Base-by-base conservation (phyloP, 1,284 basidiomycete genomes). In the Meira miltonrushii region DNA sequence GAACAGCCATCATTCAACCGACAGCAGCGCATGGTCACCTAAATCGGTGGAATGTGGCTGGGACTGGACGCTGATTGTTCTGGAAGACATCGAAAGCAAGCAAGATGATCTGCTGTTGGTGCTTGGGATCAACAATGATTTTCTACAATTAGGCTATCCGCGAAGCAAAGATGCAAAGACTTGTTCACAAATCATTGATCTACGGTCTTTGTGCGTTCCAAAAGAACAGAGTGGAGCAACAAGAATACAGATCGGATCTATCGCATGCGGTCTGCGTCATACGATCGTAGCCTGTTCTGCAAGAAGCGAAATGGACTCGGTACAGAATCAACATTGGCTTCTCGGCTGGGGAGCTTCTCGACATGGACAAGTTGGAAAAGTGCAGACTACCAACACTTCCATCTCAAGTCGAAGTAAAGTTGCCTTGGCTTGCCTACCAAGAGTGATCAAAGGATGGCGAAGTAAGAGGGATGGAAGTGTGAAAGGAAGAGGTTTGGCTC, bases 321-420 rank as follows among this genome's bases (percentile, higher is more conserved):
- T 19, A 38, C 12, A 4, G 7, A 19, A 38, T 15, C 50, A 39
- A 44, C 39, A 38, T 33, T 19, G 57, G 19, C 9, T 61, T n/a
- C 3, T 13, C n/a, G 59, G 59, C 2, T 61, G 59, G 59, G 59
- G 59, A 15, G 55, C 55, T 17, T 37, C 47, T 6, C 47, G 59
- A n/a, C 59, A 61, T 13, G 59, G 59, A 5, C 59, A 61, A 41
- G 39, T 59, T 21, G 58, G 41, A 28, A 37, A 41, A 11, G 19
- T 17, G n/a, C 6, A 23, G 15, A 11, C 48, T 19, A 15, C 37
- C 10, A 15, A 28, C n/a, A n/a, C n/a, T n/a, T n/a, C n/a, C n/a
- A n/a, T n/a, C n/a, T n/a, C n/a, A 37, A 17, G n/a, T n/a, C 13
- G 25, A 50, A 11, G 13, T 2, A 37, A 50, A 50, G 48, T 23